Evolutionary conservation across 306 rosid species (phyloP).

Genomic region (Herpetospermum pedunculosum): DNA sequence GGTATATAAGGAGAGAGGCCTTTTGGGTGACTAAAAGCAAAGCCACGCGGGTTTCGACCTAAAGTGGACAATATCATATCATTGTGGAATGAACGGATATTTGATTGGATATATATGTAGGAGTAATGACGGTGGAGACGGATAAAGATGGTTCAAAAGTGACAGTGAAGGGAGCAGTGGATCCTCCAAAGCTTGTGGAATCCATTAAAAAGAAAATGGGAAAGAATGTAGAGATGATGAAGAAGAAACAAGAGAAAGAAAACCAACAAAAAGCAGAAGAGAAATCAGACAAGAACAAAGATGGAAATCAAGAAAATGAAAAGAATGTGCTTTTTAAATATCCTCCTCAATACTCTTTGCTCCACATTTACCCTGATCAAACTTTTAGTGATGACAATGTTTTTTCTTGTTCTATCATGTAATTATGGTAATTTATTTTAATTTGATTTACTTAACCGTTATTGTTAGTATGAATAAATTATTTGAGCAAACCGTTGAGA

Average conservation of each 20-base stretch:
- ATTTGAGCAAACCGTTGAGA: too few relatives aligned
- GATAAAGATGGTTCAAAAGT: slow-evolving; percentile 41
- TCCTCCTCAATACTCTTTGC: slow-evolving; percentile 47
- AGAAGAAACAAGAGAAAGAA: slow-evolving; percentile 16
- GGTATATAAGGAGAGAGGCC: too few relatives aligned
- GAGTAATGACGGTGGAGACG: slow-evolving; percentile 41
- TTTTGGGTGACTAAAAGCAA: too few relatives aligned
- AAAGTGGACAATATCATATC: too few relatives aligned
- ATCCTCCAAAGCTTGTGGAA: slow-evolving; percentile 27
- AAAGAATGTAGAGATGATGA: slow-evolving; percentile 43
- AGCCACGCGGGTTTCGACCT: too few relatives aligned
- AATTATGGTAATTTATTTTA: slow-evolving; percentile 1
- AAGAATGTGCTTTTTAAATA: slow-evolving; percentile 12
- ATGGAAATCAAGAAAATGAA: neutral
- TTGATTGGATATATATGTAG: too few relatives aligned
- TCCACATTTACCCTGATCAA: slow-evolving; percentile 30
- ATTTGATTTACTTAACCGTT: too few relatives aligned
- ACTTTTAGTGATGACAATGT: slow-evolving; percentile 67
- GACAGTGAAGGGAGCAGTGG: slow-evolving; percentile 43
- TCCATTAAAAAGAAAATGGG: slow-evolving; percentile 33
- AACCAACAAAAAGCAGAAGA: neutral
- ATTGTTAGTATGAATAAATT: too few relatives aligned
- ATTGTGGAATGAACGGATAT: too few relatives aligned
- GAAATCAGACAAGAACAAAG: neutral
- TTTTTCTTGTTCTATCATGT: slow-evolving; percentile 59